These are phyloP conservation scores for Lenwebbia sp. DNA, from an alignment of 345 rosid species.

Conservation along the genomic window DNA sequence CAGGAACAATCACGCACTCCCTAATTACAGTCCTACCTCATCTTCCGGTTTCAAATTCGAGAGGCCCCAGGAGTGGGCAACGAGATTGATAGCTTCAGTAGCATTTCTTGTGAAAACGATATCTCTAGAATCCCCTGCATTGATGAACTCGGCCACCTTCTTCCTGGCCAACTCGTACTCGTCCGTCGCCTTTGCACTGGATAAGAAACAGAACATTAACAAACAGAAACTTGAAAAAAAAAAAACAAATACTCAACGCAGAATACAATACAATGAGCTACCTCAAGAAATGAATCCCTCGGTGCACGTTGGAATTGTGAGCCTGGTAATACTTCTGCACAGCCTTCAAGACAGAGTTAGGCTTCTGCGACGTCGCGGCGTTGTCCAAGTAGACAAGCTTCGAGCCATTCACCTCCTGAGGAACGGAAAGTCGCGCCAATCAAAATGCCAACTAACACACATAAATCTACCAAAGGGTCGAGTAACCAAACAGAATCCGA, in stretches of 20 bases:
- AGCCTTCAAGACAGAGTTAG: slow-evolving; percentile 55
- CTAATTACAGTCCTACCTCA: slow-evolving; percentile 40
- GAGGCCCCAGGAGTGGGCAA: slow-evolving; percentile 84
- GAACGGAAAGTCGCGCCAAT: not conserved
- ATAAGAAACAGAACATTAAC: not conserved
- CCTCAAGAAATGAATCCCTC: slow-evolving; percentile 88
- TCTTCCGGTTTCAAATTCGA: slow-evolving; percentile 58
- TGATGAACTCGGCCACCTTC: slow-evolving; percentile 76
- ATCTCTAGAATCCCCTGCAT: slow-evolving; percentile 60
- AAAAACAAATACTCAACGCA: not conserved
- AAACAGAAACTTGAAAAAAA: not conserved
- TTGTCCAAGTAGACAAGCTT: slow-evolving; percentile 87
- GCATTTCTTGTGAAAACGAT: slow-evolving; percentile 92
- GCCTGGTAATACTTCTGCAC: slow-evolving; percentile 61
- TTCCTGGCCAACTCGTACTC: slow-evolving; percentile 85
- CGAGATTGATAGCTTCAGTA: slow-evolving; percentile 92
- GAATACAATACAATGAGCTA: not conserved
- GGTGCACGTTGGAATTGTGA: slow-evolving; percentile 81
- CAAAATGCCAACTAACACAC: not conserved
- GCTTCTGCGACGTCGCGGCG: slow-evolving; percentile 98
- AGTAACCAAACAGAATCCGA: not conserved
- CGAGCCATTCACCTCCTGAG: slow-evolving; percentile 71
- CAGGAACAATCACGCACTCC: not conserved
- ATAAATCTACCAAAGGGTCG: not conserved
- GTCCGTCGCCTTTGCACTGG: slow-evolving; percentile 87